phyloP scores from a whole-genome alignment of 108 stramenopile genomes.

The Skeletonema costatum region DNA sequence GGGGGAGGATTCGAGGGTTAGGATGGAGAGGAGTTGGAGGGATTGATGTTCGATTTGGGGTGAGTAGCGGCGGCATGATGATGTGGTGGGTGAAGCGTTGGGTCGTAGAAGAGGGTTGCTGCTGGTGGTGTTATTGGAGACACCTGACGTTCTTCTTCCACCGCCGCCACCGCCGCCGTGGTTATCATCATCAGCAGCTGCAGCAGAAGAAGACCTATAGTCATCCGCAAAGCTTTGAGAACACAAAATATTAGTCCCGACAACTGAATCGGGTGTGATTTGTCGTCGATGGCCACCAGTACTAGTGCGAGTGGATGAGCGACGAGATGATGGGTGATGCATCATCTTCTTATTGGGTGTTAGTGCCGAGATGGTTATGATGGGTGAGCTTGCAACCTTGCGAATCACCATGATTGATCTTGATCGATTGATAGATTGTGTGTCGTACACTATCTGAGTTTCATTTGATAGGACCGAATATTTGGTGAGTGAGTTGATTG shows the following conservation, averaged over 20 bases:
- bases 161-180: too few relatives aligned
- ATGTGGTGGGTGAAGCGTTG: background rate
- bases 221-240: background rate
- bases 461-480: too few relatives aligned
- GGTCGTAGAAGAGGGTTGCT: background rate
- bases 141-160: too few relatives aligned
- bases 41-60: background rate
- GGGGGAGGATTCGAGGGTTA: constrained; percentile 1
- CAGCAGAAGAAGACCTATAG: background rate
- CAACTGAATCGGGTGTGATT: constrained; percentile 37
- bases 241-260: constrained; percentile 7
- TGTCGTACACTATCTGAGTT: too few relatives aligned
- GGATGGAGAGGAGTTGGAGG: constrained; percentile 16
- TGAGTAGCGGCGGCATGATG: background rate
- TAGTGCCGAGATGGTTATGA: background rate
- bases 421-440: too few relatives aligned
- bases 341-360: background rate
- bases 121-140: background rate
- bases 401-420: background rate
- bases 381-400: background rate
- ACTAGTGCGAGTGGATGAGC: background rate
- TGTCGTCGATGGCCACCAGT: background rate
- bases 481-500: background rate
- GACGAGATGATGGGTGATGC: background rate
- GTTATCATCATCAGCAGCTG: background rate